Percentiles rank a stretch among this genome's conserved stretches.
Conservation (phyloP, 768 basidiomycete genomes). For the Paxillus rubicundulus region DNA sequence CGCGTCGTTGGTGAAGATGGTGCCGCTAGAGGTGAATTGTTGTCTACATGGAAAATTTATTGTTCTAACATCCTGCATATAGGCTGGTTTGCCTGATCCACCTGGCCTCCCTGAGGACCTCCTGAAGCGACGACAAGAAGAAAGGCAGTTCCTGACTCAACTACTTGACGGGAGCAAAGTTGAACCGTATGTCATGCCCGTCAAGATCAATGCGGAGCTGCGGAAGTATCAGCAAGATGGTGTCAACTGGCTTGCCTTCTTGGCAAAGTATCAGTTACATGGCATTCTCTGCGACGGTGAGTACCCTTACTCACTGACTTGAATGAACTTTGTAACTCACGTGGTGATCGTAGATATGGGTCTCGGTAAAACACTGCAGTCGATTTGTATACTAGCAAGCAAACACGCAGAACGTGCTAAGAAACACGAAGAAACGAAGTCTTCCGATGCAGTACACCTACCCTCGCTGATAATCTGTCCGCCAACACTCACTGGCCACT, state of each 20-base stretch:
- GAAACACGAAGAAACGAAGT: conserved; percentile 59
- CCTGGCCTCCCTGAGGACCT: conserved; percentile 88
- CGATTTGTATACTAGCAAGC: conserved; percentile 93
- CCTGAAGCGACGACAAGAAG: conserved; percentile 78
- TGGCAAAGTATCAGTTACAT: conserved; percentile 96
- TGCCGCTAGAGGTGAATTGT: conserved; percentile 81
- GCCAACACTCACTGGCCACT: conserved; percentile 96
- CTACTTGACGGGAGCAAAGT: conserved; percentile 94
- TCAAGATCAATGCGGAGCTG: conserved; percentile 87
- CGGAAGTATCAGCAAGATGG: conserved; percentile 98
- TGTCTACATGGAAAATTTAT: neutral
- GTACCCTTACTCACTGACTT: conserved; percentile 14
- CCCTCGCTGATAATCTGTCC: conserved; percentile 96
- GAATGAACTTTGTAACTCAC: neutral
- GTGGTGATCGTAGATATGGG: conserved; percentile 78
- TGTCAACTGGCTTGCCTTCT: conserved; percentile 97
- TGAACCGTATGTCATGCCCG: conserved; percentile 83
- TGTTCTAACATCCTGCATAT: neutral
- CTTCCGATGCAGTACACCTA: conserved; percentile 77
- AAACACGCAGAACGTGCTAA: conserved; percentile 87
- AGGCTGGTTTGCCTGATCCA: conserved; percentile 98
- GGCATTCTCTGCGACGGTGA: conserved; percentile 96
- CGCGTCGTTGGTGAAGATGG: conserved; percentile 96
- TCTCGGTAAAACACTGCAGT: conserved; percentile 95
- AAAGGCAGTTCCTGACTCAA: conserved; percentile 90